Base-by-base conservation (phyloP, 129 eudicot genomes). In the Pseudognaphalium luteoalbum region DNA sequence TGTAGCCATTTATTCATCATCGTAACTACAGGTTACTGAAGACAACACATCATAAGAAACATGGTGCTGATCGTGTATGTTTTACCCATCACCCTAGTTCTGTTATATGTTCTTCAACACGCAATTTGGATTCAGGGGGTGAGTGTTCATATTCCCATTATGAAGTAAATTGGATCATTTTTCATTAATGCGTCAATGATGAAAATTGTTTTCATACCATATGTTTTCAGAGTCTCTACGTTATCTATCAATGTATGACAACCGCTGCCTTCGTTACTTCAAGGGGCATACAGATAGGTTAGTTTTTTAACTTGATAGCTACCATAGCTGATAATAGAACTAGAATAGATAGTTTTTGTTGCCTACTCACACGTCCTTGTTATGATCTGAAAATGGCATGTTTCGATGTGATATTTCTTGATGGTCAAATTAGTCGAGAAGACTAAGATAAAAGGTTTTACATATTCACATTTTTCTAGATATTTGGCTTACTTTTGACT, bases 41-140 rank as follows among this genome's bases (percentile, higher is more conserved):
- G 73, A 91, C 98, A 0, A 94, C 98, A 39, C 87, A 85, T 74
- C 98, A 94, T 50, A 91, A 89, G 87, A 91, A 86, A 71, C 97
- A 94, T 68, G 98, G 98, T 61, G 97, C 98, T 70, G 98, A 94
- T 81, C 85, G 91, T 76, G 85, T 94, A 84, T 94, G 97, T 79
- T 94, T 94, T 78, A 87, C 96, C 65, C 98, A 94, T 80, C 98
- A 94, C 81, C 91, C 96, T 28, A 91, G 89, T 81, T 88, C 97
- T 21, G 93, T 91, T 61, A 79, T 94, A 78, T 88, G 97, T 86
- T 91, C 98, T 44, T 94, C 98, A 72, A 91, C 75, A 72, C 73
- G 81, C 68, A 83, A 91, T 82, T 78, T 87, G 84, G 93, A 88
- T 81, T 70, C 92, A 35, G 77, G 78, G 82, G 96, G 89, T 83